phyloP scores from a whole-genome alignment of 2,329 filamentous ascomycete species.

The Ophiostoma fasciatum region DNA sequence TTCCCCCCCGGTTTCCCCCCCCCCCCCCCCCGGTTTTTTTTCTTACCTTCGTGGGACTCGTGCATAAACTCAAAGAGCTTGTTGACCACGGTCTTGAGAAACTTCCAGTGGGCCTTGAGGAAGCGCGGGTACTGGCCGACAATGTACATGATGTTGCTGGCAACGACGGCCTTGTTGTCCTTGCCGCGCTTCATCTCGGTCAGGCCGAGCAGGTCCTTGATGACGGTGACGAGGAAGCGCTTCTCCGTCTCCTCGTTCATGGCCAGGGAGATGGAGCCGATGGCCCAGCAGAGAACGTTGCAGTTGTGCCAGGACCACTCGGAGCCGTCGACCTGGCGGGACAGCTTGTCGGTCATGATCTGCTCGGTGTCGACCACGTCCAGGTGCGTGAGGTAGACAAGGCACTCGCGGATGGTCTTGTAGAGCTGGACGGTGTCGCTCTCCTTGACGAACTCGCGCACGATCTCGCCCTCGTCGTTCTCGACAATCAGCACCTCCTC shows the following conservation, averaged over 20 bases:
- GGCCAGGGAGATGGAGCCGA: slow-evolving; percentile 92
- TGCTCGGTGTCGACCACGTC: slow-evolving; percentile 95
- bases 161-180: slow-evolving; percentile 98
- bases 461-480: slow-evolving; percentile 97
- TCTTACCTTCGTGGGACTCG: slow-evolving; percentile 96
- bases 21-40: too few species aligned
- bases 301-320: slow-evolving; percentile 99
- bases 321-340: slow-evolving; percentile 81
- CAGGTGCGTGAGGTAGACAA: slow-evolving; percentile 93
- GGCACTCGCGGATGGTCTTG: slow-evolving; percentile 93
- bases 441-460: slow-evolving; percentile 98
- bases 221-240: slow-evolving; percentile 93
- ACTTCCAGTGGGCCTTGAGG: slow-evolving; percentile 98
- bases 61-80: slow-evolving; percentile 99
- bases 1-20: too few species aligned
- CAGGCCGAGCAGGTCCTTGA: slow-evolving; percentile 90
- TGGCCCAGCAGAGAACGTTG: slow-evolving; percentile 98
- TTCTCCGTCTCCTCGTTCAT: slow-evolving; percentile 99
- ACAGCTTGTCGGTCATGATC: slow-evolving; percentile 98
- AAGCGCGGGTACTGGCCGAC: slow-evolving; percentile 97
- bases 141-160: slow-evolving; percentile 99
- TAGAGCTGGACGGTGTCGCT: slow-evolving; percentile 98
- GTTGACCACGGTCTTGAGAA: slow-evolving; percentile 98
- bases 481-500: slow-evolving; percentile 99
- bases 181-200: slow-evolving; percentile 99